Percentiles rank a stretch among this genome's conserved stretches.
Conservation (phyloP, 176 grass and related monocot species). For the Triticum dicoccoides region DNA sequence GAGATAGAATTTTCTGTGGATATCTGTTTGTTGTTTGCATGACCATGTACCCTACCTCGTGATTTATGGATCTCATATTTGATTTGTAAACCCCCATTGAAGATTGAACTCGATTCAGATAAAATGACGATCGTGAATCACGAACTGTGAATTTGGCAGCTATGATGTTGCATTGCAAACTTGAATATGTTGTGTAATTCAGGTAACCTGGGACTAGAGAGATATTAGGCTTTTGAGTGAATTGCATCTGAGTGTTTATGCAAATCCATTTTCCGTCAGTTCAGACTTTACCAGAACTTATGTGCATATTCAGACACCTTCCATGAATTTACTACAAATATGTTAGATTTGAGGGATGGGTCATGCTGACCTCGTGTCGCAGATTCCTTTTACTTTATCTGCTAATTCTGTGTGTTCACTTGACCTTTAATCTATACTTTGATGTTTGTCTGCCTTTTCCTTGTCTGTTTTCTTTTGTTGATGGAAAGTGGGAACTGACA, state of each 20-base stretch:
- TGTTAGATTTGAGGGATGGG: neutral
- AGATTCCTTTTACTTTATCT: slow-evolving; percentile 19
- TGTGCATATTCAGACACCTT: slow-evolving; percentile 20
- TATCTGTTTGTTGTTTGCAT: no score
- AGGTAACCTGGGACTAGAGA: neutral
- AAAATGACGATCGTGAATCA: neutral
- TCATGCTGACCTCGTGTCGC: neutral
- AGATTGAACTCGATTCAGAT: neutral
- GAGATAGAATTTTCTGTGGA: neutral
- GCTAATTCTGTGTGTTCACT: neutral
- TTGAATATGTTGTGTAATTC: neutral
- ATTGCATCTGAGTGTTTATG: neutral
- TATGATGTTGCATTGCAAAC: neutral
- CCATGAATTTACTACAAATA: neutral
- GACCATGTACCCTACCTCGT: neutral
- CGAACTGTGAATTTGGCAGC: neutral
- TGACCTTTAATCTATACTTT: neutral
- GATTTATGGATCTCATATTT: neutral
- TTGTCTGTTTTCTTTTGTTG: neutral
- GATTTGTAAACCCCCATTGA: neutral
- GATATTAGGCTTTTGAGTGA: neutral
- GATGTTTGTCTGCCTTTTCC: neutral
- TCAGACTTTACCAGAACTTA: neutral
- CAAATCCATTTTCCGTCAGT: neutral
- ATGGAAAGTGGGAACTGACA: neutral